Base-by-base conservation (phyloP, 2,329 filamentous ascomycete species). In the Westerdykella aurantiaca region DNA sequence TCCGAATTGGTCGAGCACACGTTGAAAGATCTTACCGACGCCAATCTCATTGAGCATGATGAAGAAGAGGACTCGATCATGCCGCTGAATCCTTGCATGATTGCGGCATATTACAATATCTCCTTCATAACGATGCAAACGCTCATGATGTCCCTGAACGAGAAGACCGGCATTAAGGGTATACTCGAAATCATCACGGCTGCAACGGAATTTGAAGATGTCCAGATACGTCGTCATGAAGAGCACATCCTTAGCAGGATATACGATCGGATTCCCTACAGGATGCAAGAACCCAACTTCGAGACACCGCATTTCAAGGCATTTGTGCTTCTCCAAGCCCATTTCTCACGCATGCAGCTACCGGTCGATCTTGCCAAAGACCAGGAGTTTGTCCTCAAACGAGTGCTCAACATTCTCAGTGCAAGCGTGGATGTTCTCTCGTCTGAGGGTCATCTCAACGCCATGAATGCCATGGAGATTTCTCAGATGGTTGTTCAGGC, bases 91-190 rank as follows among this genome's bases (percentile, higher is more conserved):
- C 86, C 91, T 2, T 93, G 93, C 54, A 96, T 96, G 87, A 97
- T 98, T 61, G 89, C 88, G 9, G 89, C 93, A 1, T 97, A 98
- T 76, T 98, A 98, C 78, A 97, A 96, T 69, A 95, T 98, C 61
- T 96, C 91, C 5, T 97, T 96, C 72, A 87, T 95, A 67, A 98
- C 93, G 2, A 98, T 98, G 90, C 91, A 98, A 71, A 98, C 93
- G 0, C 91, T 98, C 76, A 75, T 98, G 41, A 76, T 98, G 44
- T 98, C 93, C 12, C 78, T 98, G 38, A 90, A 82, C 43, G 82
- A 82, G 34, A 85, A 85, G 55, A 97, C 90, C 4, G 97, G 95
- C 74, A 81, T 98, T 52, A 98, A 98, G 77, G 89, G 89, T 38
- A 90, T 98, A 35, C 76, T 98, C 43, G 93, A 98, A 69, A 97